Conservation (phyloP, 1,139 yeast genomes). For the Saccharomyces pastorianus region DNA sequence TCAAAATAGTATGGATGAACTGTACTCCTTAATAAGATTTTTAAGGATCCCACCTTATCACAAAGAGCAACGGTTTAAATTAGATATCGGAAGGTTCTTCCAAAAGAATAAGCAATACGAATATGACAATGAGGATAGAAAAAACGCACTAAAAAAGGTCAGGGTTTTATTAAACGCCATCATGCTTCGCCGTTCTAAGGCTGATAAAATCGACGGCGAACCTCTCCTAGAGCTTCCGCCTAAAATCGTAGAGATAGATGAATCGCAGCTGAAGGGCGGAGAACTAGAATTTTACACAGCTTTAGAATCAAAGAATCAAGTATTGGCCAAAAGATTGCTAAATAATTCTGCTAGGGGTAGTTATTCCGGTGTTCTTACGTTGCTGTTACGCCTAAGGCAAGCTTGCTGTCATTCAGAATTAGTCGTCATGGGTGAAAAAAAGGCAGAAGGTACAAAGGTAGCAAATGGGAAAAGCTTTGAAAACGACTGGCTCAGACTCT, state of each 20-base stretch:
- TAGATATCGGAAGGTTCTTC: constrained; percentile 54
- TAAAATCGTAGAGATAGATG: constrained; percentile 45
- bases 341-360: constrained; percentile 34
- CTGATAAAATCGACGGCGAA: constrained; percentile 67
- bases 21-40: constrained; percentile 70
- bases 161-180: constrained; percentile 70
- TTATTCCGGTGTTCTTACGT: constrained; percentile 57
- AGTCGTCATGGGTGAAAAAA: constrained; percentile 56
- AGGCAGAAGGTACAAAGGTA: constrained; percentile 29
- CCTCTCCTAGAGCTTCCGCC: constrained; percentile 68
- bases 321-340: constrained; percentile 42
- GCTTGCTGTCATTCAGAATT: constrained; percentile 82
- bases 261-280: constrained; percentile 43
- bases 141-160: constrained; percentile 51
- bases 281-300: constrained; percentile 51
- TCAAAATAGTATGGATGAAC: constrained; percentile 76
- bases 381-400: constrained; percentile 75
- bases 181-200: constrained; percentile 71
- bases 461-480: constrained; percentile 27
- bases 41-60: constrained; percentile 60
- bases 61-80: constrained; percentile 48
- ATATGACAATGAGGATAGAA: constrained; percentile 30
- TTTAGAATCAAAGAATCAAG: constrained; percentile 53
- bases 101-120: constrained; percentile 32
- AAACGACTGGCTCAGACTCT: constrained; percentile 27